Base-by-base conservation (phyloP, 2,329 filamentous ascomycete species). In the Alternaria solani region DNA sequence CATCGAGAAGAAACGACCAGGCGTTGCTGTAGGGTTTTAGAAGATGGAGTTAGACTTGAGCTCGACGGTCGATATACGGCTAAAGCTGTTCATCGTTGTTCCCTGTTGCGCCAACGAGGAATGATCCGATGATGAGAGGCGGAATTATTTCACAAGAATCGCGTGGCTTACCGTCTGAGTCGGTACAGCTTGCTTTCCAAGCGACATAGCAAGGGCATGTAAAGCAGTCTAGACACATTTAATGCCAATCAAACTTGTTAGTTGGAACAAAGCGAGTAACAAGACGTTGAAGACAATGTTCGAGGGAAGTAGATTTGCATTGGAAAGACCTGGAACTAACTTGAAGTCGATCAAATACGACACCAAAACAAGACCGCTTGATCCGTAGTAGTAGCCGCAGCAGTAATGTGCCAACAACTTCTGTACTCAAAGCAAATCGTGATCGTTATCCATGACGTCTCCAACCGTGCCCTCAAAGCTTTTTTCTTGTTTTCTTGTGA, bases 381-480 rank as follows among this genome's bases (percentile, higher is more conserved):
- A 30, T 25, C 36, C 38, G 20, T 46, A 26, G 11, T 8, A 11
- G 23, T 18, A 52, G 26, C 41, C 20, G 44, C 26, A 11, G 20
- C 18, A 7, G 36, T 25, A 23, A 32, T 26, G 5, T 39, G n/a
- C 42, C 51, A 47, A 42, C 1, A 0, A 53, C 18, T n/a, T 1
- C 23, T 4, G 1, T 43, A 18, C 38, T 44, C 49, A 42, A 42
- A 52, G 38, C 52, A 51, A 41, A 60, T n/a, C 26, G 55, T 46
- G 52, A 55, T 38, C 16, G 41, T 26, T 2, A 56, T 58, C 51
- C 58, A 53, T 38, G 25, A 42, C 38, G 30, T 41, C 39, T 57
- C 49, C 68, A 68, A 67, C 32, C 61, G 47, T 59, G 65, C 56
- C 66, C 68, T 59, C 56, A 69, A 69, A 44, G 18, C 57, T 66